Percentiles rank a stretch among this genome's conserved stretches.
phyloP scores from a whole-genome alignment of 257 asterid species.

The Craterostigma plantagineum region DNA sequence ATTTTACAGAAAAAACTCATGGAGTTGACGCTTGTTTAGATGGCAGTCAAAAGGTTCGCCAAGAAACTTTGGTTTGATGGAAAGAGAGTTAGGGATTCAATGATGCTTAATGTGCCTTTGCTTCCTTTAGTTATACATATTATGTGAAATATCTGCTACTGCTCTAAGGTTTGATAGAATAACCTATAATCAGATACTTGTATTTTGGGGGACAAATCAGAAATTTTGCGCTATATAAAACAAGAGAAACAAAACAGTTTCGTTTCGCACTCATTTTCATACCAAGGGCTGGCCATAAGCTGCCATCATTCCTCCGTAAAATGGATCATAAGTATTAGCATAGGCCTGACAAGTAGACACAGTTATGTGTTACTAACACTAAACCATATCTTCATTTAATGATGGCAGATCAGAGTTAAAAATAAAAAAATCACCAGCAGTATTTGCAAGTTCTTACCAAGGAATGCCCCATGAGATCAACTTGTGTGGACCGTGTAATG shows the following conservation, averaged over 20 bases:
- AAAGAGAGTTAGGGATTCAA: too few species aligned
- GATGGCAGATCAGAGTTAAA: too few species aligned
- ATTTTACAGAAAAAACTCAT: too few species aligned
- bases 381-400: not conserved
- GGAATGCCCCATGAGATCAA: constrained; percentile 51
- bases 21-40: too few species aligned
- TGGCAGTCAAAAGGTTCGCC: too few species aligned
- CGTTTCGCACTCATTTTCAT: constrained; percentile 7
- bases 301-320: constrained; percentile 34
- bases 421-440: not conserved
- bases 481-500: constrained; percentile 32
- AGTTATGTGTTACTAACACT: not conserved
- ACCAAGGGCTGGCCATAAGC: constrained; percentile 18
- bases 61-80: too few species aligned
- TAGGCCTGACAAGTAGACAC: constrained; percentile 28
- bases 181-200: too few species aligned
- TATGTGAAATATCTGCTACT: too few species aligned
- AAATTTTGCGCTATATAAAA: not conserved
- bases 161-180: too few species aligned
- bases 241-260: not conserved
- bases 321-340: constrained; percentile 41
- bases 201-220: not conserved
- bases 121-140: too few species aligned
- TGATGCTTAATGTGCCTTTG: too few species aligned
- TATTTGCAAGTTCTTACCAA: constrained; percentile 22